phyloP scores from a whole-genome alignment of 2,329 filamentous ascomycete species.

The Alternaria hordeiaustralica region DNA sequence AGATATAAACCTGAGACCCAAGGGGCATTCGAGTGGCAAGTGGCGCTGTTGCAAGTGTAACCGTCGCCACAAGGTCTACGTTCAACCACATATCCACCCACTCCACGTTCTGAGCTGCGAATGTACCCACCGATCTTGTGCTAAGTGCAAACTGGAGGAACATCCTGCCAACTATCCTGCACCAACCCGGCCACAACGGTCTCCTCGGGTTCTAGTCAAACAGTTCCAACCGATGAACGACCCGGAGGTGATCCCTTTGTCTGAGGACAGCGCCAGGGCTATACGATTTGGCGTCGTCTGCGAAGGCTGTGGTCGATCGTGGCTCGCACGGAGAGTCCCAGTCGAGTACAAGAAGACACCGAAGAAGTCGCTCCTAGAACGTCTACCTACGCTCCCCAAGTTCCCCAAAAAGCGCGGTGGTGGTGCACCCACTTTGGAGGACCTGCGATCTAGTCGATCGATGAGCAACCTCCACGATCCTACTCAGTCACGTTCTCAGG shows the following conservation, averaged over 20 bases:
- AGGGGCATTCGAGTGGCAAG: constrained; percentile 1
- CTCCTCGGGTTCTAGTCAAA: constrained; percentile 16
- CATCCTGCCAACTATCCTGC: too few relatives aligned
- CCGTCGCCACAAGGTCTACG: constrained; percentile 8
- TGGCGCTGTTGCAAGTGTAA: constrained; percentile 20
- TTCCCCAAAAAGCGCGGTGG: constrained; percentile 9
- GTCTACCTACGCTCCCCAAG: constrained; percentile 19
- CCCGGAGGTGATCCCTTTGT: constrained; percentile 23
- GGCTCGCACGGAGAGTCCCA: constrained; percentile 22
- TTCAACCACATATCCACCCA: constrained; percentile 15
- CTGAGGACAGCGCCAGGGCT: constrained; percentile 9
- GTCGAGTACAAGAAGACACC: constrained; percentile 9
- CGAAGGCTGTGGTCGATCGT: constrained; percentile 29
- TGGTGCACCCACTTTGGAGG: constrained; percentile 5
- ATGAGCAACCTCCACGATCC: constrained; percentile 13
- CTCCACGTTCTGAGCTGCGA: constrained; percentile 27
- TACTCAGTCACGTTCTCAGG: neutral
- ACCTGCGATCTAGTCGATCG: constrained; percentile 20
- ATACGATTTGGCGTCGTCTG: constrained; percentile 36
- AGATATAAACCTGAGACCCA: neutral
- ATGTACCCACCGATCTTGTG: constrained; percentile 35
- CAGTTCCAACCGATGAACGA: constrained; percentile 35
- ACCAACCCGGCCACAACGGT: too few relatives aligned
- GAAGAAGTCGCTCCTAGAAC: constrained; percentile 11
- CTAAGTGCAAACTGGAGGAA: constrained; percentile 24